phyloP scores from a whole-genome alignment of 2,329 filamentous ascomycete species.

The Ophiobolus disseminans region DNA sequence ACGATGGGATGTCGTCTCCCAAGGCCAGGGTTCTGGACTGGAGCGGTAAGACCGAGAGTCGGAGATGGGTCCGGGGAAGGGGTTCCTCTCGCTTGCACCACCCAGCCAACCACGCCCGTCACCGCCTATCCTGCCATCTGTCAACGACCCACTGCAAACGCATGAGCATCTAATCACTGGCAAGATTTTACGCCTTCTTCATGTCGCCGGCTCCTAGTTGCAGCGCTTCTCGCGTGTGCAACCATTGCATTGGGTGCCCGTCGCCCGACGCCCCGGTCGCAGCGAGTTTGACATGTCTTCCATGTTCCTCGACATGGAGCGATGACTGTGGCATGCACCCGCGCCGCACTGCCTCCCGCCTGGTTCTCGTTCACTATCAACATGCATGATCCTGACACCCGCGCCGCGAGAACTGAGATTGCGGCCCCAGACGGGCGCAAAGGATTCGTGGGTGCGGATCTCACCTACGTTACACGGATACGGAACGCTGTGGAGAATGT shows the following conservation, averaged over 20 bases:
- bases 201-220: background rate
- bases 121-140: constrained; percentile 15
- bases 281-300: constrained; percentile 6
- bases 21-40: constrained; percentile 24
- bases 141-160: constrained; percentile 11
- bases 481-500: background rate
- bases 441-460: too few relatives aligned
- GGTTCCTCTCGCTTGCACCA: constrained; percentile 8
- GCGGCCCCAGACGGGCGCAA: background rate
- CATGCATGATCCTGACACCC: background rate
- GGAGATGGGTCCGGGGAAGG: constrained; percentile 12
- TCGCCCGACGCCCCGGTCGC: constrained; percentile 14
- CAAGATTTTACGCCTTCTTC: constrained; percentile 10
- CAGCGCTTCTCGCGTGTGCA: background rate
- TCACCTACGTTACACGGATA: too few relatives aligned
- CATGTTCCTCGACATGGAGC: constrained; percentile 4
- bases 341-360: background rate
- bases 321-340: constrained; percentile 1
- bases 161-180: constrained; percentile 13
- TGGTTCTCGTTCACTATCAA: background rate
- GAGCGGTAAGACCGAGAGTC: constrained; percentile 14
- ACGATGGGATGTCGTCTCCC: constrained; percentile 23
- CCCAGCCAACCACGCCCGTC: background rate
- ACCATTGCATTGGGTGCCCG: constrained; percentile 6
- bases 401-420: background rate